These are phyloP conservation scores for Monosporascus sp. DNA, from an alignment of 2,329 filamentous ascomycete species.

Conservation along the genomic window DNA sequence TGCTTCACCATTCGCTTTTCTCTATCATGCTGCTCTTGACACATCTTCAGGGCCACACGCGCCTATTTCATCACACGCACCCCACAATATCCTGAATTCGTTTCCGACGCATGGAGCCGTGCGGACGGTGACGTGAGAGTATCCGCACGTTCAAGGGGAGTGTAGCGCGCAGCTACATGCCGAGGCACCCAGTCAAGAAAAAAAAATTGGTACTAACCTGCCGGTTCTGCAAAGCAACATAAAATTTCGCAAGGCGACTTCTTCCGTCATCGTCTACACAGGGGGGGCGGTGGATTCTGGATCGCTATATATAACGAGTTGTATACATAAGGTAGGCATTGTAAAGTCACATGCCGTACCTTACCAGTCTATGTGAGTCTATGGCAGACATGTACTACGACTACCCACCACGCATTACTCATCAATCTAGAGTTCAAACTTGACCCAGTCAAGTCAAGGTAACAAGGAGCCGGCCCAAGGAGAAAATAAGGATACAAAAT, in stretches of 20 bases:
- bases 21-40: not conserved
- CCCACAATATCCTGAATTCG: too few relatives aligned
- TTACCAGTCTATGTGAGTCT: not conserved
- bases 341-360: not conserved
- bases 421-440: not conserved
- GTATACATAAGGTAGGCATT: not conserved
- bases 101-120: not conserved
- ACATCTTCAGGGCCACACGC: not conserved
- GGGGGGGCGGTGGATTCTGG: not conserved
- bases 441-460: not conserved
- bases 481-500: not conserved
- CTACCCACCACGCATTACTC: not conserved
- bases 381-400: not conserved
- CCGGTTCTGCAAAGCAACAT: not conserved
- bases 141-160: not conserved
- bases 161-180: too few relatives aligned
- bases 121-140: not conserved
- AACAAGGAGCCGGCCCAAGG: not conserved
- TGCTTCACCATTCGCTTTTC: not conserved
- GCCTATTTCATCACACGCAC: not conserved
- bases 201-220: not conserved
- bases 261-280: not conserved
- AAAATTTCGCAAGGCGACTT: not conserved
- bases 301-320: not conserved
- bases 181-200: too few relatives aligned